These are phyloP conservation scores for Discostella stelligeroides DNA, from an alignment of 108 stramenopile species.

Conservation along the genomic window DNA sequence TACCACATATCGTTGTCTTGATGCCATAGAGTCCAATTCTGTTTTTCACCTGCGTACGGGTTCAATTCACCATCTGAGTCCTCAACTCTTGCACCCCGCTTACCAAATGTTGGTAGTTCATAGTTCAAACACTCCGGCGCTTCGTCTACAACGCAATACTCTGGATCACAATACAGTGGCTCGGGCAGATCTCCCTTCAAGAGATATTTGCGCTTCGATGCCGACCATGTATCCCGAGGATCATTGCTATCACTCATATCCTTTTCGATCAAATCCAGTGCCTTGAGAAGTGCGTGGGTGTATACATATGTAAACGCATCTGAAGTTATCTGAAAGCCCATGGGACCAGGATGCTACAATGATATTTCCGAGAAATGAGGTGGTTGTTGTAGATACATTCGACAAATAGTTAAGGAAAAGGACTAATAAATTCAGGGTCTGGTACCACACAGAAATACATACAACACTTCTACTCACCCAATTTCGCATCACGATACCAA, in stretches of 20 bases:
- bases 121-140: conserved; percentile 57
- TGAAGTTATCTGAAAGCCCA: conserved; percentile 55
- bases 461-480: conserved; percentile 24
- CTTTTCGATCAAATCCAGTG: conserved; percentile 48
- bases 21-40: conserved; percentile 54
- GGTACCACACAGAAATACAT: neutral
- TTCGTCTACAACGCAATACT: conserved; percentile 55
- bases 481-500: conserved; percentile 53
- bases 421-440: neutral
- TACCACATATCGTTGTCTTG: conserved; percentile 39
- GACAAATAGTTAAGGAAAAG: neutral
- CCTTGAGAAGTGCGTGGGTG: conserved; percentile 50
- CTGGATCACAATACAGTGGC: conserved; percentile 42
- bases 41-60: conserved; percentile 41
- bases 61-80: conserved; percentile 50
- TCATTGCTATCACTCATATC: conserved; percentile 41
- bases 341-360: conserved; percentile 55
- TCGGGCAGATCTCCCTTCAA: conserved; percentile 50
- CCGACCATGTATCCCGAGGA: conserved; percentile 48
- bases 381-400: too few species aligned
- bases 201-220: conserved; percentile 28
- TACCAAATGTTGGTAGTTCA: conserved; percentile 55
- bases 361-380: too few species aligned
- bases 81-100: conserved; percentile 46
- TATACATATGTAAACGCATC: conserved; percentile 60